Base-by-base conservation (phyloP, 2,329 filamentous ascomycete genomes). In the Leptographium lundbergii region DNA sequence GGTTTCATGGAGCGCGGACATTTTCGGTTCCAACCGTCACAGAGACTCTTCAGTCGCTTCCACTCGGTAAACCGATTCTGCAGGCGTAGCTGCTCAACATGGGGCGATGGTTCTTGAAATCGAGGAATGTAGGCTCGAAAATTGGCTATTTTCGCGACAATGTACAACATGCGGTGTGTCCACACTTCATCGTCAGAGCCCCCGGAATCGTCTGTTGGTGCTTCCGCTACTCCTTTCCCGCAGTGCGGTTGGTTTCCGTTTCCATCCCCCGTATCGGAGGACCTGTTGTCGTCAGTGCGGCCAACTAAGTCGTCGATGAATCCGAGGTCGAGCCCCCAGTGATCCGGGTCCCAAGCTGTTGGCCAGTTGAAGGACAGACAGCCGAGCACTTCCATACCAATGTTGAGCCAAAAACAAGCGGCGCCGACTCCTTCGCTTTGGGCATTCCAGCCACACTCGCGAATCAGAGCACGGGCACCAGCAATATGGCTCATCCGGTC, bases 341-440 rank as follows among this genome's bases (percentile, higher is more conserved):
- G 83, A 65, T 96, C 89, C 0, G 91, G 91, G 58, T 95, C 85
- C 89, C 91, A 96, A 0, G 89, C 85, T 14, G 90, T 83, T 64
- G 85, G 81, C 87, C 89, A 95, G 69, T 92, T 91, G 71, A 90
- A 90, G 64, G 89, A 86, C 19, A 96, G 76, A 69, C 91, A 96
- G 63, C 84, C 89, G 32, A 96, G 76, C n/a, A 96, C 77, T 69
- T 97, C 92, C 79, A 96, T 87, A 19, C 87, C 87, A 19, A 95
- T 85, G 66, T 95, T 96, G 45, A 96, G 77, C 91, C 92, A 96
- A 73, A 96, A 96, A 70, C 91, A 96, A 1, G 91, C 90, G 0
- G 85, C 82, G 0, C 90, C 91, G 24, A 96, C 82, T 0, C 91
- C 91, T 1, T 79, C 81, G 42, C 88, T 88, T 62, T 78, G 82